Percentiles rank a stretch among this genome's conserved stretches.
Conservation (phyloP, 441 rosid species). For the Adansonia gregorii region DNA sequence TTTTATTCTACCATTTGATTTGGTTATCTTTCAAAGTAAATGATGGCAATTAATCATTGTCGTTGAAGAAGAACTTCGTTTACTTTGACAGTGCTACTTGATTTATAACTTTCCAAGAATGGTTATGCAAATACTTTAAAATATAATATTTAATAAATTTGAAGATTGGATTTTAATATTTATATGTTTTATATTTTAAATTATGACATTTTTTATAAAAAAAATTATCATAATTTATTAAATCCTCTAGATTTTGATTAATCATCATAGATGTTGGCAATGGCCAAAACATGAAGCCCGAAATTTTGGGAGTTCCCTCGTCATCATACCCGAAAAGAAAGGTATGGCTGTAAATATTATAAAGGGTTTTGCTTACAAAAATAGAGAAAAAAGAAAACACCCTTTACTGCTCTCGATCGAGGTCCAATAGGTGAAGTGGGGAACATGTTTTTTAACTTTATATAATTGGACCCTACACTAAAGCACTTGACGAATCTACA, state of each 20-base stretch:
- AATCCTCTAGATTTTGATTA: neutral
- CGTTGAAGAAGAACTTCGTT: neutral
- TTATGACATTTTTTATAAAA: too few species aligned
- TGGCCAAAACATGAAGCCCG: slow-evolving; percentile 23
- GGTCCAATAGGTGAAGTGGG: neutral
- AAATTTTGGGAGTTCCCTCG: slow-evolving; percentile 17
- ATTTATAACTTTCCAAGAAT: neutral
- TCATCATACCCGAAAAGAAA: neutral
- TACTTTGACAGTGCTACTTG: neutral
- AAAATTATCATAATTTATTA: neutral
- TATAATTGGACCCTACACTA: too few species aligned
- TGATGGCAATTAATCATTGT: neutral
- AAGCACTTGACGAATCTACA: too few species aligned
- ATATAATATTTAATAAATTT: too few species aligned
- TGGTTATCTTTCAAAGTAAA: neutral
- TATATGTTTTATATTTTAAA: too few species aligned
- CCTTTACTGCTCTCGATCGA: neutral
- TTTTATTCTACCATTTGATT: neutral
- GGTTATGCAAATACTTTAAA: too few species aligned
- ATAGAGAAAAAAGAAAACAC: neutral
- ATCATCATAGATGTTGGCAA: neutral
- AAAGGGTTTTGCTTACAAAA: neutral
- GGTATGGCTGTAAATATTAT: neutral
- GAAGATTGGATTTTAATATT: too few species aligned
- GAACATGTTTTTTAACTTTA: too few species aligned